phyloP scores from a whole-genome alignment of 371 early-diverging fungal species.

The Rhizopus stolonifer region DNA sequence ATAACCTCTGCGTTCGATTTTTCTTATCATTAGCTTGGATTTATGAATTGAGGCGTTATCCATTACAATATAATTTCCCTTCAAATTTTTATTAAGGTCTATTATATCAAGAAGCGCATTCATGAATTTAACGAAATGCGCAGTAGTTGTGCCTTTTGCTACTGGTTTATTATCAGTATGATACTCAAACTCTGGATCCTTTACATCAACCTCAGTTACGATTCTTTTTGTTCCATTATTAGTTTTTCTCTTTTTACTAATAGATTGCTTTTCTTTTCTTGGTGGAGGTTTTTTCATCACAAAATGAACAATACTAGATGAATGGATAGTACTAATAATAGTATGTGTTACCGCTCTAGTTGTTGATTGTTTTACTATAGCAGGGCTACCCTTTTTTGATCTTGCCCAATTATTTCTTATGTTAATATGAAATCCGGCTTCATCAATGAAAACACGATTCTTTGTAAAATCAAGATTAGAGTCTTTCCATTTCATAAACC shows the following conservation, averaged over 20 bases:
- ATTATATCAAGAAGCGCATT: conserved; percentile 12
- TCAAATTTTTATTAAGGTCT: conserved; percentile 6
- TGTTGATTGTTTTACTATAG: no score
- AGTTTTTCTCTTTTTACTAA: conserved; percentile 9
- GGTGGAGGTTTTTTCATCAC: no score
- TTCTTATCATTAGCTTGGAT: no score
- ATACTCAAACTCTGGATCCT: conserved; percentile 6
- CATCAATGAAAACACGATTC: conserved; percentile 11
- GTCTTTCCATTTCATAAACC: no score
- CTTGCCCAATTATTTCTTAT: no score
- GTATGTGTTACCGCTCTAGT: no score
- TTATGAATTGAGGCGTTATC: no score
- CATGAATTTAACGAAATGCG: conserved; percentile 13
- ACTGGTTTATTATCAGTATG: conserved; percentile 5
- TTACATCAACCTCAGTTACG: conserved; percentile 2
- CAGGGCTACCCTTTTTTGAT: no score
- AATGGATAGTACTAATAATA: no score
- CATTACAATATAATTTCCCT: conserved; percentile 10
- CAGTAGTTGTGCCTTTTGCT: conserved; percentile 12
- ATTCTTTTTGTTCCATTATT: conserved; percentile 5
- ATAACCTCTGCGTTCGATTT: no score
- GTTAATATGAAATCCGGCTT: conserved; percentile 11
- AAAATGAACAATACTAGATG: no score
- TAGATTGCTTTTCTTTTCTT: conserved; percentile 12
- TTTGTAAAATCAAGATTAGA: conserved; percentile 11